A percentile compares a stretch with the other conserved stretches of the same genome.
phyloP scores from a whole-genome alignment of 495 filamentous ascomycete species.

The Cryomyces minteri region DNA sequence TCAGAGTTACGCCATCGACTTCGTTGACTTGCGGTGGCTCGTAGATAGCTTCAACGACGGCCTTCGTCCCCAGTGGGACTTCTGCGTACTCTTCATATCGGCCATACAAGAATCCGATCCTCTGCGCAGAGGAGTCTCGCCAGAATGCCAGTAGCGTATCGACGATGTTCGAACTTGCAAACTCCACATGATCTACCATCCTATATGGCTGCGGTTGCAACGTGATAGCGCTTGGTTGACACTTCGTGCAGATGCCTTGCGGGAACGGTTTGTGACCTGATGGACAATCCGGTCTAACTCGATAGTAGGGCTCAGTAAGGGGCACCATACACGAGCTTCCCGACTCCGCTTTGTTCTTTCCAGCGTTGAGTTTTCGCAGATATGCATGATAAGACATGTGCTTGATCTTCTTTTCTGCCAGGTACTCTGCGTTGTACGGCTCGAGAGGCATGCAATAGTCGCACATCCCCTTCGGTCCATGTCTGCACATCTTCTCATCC shows the following conservation, averaged over 20 bases:
- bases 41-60: conserved; percentile 93
- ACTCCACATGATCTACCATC: conserved; percentile 99
- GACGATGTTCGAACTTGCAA: conserved; percentile 62
- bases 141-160: conserved; percentile 82
- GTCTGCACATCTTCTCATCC: conserved; percentile 82
- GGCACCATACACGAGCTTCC: conserved; percentile 91
- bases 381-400: conserved; percentile 93
- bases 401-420: conserved; percentile 94
- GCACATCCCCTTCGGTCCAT: conserved; percentile 95
- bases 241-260: conserved; percentile 97
- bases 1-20: conserved; percentile 74
- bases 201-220: conserved; percentile 84
- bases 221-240: conserved; percentile 92
- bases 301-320: conserved; percentile 81
- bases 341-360: conserved; percentile 88
- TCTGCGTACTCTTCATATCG: conserved; percentile 81
- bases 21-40: conserved; percentile 87
- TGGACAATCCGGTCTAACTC: conserved; percentile 75
- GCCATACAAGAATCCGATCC: conserved; percentile 82
- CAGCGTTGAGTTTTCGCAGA: conserved; percentile 81
- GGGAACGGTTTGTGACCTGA: conserved; percentile 88
- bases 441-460: conserved; percentile 98
- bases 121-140: conserved; percentile 62
- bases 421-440: conserved; percentile 72
- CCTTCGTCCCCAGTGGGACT: conserved; percentile 87